These are phyloP conservation scores for Auxenochlorella protothecoides DNA, from an alignment of 139 green algal species.

Conservation along the genomic window DNA sequence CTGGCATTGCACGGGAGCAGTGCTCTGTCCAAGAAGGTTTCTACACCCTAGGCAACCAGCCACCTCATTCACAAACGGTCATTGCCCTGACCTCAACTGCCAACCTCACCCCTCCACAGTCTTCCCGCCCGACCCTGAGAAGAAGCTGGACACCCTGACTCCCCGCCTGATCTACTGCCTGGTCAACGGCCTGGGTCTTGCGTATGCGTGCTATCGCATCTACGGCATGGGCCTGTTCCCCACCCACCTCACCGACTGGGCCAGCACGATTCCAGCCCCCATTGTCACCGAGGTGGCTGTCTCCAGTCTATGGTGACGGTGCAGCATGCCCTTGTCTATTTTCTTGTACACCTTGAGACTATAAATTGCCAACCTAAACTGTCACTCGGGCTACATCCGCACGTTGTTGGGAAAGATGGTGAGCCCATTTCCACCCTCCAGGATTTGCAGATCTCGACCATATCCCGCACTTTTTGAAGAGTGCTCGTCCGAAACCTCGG, in stretches of 20 bases:
- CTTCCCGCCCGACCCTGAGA: constrained; percentile 48
- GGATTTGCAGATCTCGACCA: no score
- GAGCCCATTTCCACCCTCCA: no score
- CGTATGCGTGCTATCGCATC: constrained; percentile 78
- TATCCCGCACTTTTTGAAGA: no score
- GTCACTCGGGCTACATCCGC: no score
- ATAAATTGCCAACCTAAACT: no score
- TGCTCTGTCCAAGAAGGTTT: no score
- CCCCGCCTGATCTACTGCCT: constrained; percentile 39
- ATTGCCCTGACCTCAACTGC: background rate
- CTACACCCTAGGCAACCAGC: background rate
- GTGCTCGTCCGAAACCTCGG: no score
- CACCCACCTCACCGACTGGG: constrained; percentile 76
- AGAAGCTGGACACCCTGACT: constrained; percentile 48
- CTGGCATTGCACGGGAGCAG: no score
- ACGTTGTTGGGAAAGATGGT: no score
- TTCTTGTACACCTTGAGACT: background rate
- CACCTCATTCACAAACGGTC: background rate
- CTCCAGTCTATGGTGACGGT: background rate
- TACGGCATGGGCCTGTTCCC: constrained; percentile 84
- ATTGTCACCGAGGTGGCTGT: constrained; percentile 9
- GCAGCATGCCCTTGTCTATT: background rate
- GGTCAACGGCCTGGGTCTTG: constrained; percentile 34
- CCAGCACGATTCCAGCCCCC: constrained; percentile 36
- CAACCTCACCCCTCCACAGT: constrained; percentile 26